Evolutionary conservation across 305 asterid species (phyloP).

Genomic region (Rubia tinctorum): DNA sequence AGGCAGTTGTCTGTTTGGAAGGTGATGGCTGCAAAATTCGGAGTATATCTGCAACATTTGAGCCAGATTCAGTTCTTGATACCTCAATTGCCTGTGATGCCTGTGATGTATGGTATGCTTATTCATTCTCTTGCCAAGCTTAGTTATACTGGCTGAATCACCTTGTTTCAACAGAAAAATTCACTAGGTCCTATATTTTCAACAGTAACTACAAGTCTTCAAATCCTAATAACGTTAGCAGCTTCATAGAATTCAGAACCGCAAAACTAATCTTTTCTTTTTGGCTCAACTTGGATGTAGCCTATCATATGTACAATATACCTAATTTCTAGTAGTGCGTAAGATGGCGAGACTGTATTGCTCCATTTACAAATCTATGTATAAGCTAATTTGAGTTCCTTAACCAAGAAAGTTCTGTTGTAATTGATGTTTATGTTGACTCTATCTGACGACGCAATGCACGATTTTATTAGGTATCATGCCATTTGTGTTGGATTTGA

Average conservation of each 20-base stretch:
- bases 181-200: neutral
- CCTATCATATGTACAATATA: neutral
- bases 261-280: neutral
- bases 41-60: conserved; percentile 56
- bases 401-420: conserved; percentile 10
- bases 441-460: conserved; percentile 17
- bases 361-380: neutral
- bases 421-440: conserved; percentile 20
- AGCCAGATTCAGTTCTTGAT: conserved; percentile 79
- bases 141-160: neutral
- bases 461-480: conserved; percentile 70
- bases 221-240: neutral
- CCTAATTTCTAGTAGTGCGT: neutral
- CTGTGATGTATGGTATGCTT: conserved; percentile 84
- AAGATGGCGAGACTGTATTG: neutral
- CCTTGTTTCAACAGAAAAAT: neutral
- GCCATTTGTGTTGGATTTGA: conserved; percentile 98
- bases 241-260: neutral
- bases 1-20: conserved; percentile 99
- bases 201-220: conserved; percentile 6
- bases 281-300: neutral
- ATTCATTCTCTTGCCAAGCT: conserved; percentile 2
- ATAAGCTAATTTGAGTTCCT: neutral
- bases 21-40: conserved; percentile 93
- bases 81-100: conserved; percentile 99